A percentile compares a stretch with the other conserved stretches of the same genome.
Evolutionary conservation across 352 stramenopile genomes (phyloP).

Genomic region (Aphanomyces euteiches): DNA sequence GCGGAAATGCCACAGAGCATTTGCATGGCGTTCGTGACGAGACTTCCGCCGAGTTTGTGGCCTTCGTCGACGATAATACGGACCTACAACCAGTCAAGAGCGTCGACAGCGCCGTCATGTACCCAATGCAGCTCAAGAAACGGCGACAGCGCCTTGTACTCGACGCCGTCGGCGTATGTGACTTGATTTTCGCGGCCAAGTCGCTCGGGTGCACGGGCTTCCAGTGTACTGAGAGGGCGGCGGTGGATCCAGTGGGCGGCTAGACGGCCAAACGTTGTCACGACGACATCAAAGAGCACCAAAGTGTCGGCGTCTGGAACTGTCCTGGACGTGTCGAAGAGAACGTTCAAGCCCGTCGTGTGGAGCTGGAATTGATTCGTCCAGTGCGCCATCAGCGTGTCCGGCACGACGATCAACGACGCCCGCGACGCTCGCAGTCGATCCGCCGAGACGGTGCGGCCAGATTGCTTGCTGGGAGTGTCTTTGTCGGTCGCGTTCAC

Average conservation of each 20-base stretch:
- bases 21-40: constrained; percentile 61
- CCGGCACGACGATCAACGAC: constrained; percentile 66
- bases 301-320: constrained; percentile 48
- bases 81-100: constrained; percentile 48
- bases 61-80: constrained; percentile 95
- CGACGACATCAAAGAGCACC: constrained; percentile 60
- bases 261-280: constrained; percentile 67
- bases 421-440: constrained; percentile 48
- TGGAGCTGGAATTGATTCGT: constrained; percentile 66
- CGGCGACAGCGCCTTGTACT: constrained; percentile 31
- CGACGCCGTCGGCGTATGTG: constrained; percentile 18
- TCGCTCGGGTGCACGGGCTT: constrained; percentile 57
- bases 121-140: constrained; percentile 65
- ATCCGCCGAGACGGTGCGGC: constrained; percentile 39
- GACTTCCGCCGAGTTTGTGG: constrained; percentile 85
- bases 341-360: constrained; percentile 41
- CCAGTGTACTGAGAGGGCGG: constrained; percentile 54
- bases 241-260: constrained; percentile 60
- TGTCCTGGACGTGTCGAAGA: constrained; percentile 44
- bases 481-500: background rate
- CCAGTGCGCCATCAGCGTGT: constrained; percentile 76
- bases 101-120: background rate
- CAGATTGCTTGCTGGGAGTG: background rate
- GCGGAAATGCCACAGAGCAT: constrained; percentile 79
- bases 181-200: constrained; percentile 55